phyloP scores from a whole-genome alignment of 1,139 yeast species.

The Yamadazyma siamensis region DNA sequence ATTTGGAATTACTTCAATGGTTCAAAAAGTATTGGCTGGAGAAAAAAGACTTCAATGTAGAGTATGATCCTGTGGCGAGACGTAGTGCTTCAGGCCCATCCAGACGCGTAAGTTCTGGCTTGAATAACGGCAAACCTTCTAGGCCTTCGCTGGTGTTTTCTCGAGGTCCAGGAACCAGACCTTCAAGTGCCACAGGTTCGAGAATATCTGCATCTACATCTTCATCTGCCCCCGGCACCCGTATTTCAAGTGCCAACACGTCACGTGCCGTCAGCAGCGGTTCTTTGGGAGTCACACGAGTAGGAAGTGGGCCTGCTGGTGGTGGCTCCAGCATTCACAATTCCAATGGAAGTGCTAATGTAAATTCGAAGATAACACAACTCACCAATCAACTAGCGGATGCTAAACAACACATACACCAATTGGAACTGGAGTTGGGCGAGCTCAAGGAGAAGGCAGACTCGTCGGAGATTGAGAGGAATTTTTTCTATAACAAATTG shows the following conservation, averaged over 20 bases:
- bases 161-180: slow-evolving; percentile 10
- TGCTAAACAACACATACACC: slow-evolving; percentile 34
- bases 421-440: slow-evolving; percentile 46
- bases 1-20: slow-evolving; percentile 93
- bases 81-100: slow-evolving; percentile 13
- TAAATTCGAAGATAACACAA: slow-evolving; percentile 19
- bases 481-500: slow-evolving; percentile 84
- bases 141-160: slow-evolving; percentile 15
- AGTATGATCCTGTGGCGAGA: slow-evolving; percentile 59
- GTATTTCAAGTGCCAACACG: slow-evolving; percentile 2
- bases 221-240: slow-evolving; percentile 1
- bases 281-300: too few species aligned
- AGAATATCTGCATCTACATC: too few species aligned
- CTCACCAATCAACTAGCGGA: slow-evolving; percentile 19
- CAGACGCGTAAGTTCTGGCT: slow-evolving; percentile 2
- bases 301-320: too few species aligned
- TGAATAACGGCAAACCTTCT: neutral
- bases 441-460: slow-evolving; percentile 53
- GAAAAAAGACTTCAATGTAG: slow-evolving; percentile 51
- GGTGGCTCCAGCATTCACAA: too few species aligned
- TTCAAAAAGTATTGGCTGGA: slow-evolving; percentile 79
- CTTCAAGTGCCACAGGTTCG: slow-evolving; percentile 8
- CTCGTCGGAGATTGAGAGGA: slow-evolving; percentile 72
- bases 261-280: too few species aligned
- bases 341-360: slow-evolving; percentile 1